Conservation (phyloP, 2,329 filamentous ascomycete genomes). For the Aspergillus sp. region DNA sequence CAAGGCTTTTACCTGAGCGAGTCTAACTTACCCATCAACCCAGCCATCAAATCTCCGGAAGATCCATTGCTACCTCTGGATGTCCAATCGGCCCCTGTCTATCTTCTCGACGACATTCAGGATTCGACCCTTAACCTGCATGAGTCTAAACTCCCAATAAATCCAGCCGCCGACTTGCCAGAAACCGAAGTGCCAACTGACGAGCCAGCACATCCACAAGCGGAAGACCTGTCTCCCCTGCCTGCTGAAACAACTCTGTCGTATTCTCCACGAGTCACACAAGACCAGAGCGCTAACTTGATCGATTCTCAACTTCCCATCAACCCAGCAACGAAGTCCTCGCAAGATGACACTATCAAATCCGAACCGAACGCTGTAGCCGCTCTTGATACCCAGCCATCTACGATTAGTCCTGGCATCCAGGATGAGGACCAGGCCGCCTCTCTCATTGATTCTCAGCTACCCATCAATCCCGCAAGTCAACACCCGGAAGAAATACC, state of each 20-base stretch:
- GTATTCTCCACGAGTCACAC: neutral
- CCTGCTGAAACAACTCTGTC: neutral
- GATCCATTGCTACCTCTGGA: neutral
- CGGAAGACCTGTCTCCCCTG: neutral
- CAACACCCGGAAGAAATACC: neutral
- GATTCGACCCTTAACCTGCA: neutral
- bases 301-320: constrained; percentile 7
- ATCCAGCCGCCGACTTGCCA: neutral
- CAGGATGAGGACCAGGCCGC: neutral
- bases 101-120: neutral
- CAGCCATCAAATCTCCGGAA: neutral
- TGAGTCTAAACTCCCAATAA: neutral
- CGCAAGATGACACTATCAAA: neutral
- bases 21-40: constrained; percentile 2
- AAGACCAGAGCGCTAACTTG: constrained; percentile 18
- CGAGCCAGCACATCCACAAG: neutral
- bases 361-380: neutral
- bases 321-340: neutral
- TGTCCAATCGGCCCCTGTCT: neutral
- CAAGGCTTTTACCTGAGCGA: neutral
- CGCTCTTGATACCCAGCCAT: neutral
- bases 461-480: neutral
- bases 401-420: neutral
- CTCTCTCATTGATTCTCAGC: neutral
- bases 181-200: neutral